Evolutionary conservation across 78 protist species (phyloP).

Genomic region (Dictyostelium intermedium): DNA sequence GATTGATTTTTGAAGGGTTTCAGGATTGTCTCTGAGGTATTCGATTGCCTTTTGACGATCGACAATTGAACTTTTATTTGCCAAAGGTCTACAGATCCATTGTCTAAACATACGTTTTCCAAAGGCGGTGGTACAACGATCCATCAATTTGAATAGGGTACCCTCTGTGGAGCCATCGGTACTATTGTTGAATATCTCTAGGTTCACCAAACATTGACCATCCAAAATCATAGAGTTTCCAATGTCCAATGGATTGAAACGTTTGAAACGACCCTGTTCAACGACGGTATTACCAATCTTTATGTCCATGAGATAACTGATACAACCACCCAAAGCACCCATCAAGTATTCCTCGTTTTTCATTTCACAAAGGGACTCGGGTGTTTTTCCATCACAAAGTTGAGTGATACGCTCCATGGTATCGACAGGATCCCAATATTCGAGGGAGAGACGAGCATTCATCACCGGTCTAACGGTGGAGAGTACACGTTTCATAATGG

Average conservation of each 20-base stretch:
- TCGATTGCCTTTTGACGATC: conserved; percentile 72
- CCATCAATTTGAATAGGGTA: conserved; percentile 70
- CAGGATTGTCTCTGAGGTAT: conserved; percentile 7
- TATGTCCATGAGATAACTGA: conserved; percentile 37
- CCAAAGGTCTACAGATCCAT: conserved; percentile 82
- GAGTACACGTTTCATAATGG: conserved; percentile 11
- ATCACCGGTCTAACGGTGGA: conserved; percentile 6
- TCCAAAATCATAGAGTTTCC: conserved; percentile 65
- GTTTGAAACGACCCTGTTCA: conserved; percentile 19
- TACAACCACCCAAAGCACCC: conserved; percentile 59
- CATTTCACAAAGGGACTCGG: neutral
- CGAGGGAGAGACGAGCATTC: neutral
- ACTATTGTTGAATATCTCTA: conserved; percentile 71
- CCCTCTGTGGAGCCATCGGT: conserved; percentile 78
- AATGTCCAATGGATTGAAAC: conserved; percentile 24
- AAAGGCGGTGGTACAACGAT: conserved; percentile 70
- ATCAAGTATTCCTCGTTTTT: neutral
- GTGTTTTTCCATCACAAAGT: neutral
- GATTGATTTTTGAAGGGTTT: neutral
- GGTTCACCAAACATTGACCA: conserved; percentile 69
- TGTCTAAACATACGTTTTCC: conserved; percentile 66
- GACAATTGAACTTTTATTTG: neutral
- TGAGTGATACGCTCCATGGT: neutral
- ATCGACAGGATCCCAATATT: conserved; percentile 18
- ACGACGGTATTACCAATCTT: conserved; percentile 22